Base-by-base conservation (phyloP, 2,329 filamentous ascomycete genomes). In the Aspergillus awamori region DNA sequence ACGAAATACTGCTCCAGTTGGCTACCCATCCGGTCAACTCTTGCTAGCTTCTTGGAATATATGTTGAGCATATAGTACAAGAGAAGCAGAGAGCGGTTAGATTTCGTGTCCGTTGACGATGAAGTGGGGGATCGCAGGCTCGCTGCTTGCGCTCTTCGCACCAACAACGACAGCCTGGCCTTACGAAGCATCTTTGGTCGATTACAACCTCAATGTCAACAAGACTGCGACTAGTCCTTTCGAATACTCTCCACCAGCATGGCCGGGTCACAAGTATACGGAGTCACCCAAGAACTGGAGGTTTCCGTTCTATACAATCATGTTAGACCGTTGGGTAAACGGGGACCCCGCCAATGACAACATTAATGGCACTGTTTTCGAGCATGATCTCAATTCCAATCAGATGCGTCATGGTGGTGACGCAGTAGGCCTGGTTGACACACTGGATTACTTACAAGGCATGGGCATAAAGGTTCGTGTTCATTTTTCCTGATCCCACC, bases 321-420 rank as follows among this genome's bases (percentile, higher is more conserved):
- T 88, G 69, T 74, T 88, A 10, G 87, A 89, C 70, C 79, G 85
- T 61, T 89, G 84, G 67, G 85, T 87, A 45, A 88, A 89, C 67
- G 87, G 87, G 20, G 83, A 89, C 66, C 86, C 87, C 7, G 79
- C 78, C 2, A 89, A 89, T 69, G 86, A 89, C 70, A 83, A 88
- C 67, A 81, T 82, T 47, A 89, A 89, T 70, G 82, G 80, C 8
- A 88, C 86, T 0, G 64, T 79, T 3, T 89, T 83, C 72, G 86
- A 89, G 67, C 84, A 87, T 70, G 86, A 89, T 69, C 72, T 82
- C 59, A 81, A 80, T 66, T 84, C 82, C 60, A 89, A 84, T 58
- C 86, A 88, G 70, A 83, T 89, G 74, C 84, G 86, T 33, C 84
- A 87, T 76, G 86, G 86, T 28, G 86, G 87, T 61, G 86, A 89